Evolutionary conservation across 306 rosid species (phyloP).

Genomic region (Vigna mungo): DNA sequence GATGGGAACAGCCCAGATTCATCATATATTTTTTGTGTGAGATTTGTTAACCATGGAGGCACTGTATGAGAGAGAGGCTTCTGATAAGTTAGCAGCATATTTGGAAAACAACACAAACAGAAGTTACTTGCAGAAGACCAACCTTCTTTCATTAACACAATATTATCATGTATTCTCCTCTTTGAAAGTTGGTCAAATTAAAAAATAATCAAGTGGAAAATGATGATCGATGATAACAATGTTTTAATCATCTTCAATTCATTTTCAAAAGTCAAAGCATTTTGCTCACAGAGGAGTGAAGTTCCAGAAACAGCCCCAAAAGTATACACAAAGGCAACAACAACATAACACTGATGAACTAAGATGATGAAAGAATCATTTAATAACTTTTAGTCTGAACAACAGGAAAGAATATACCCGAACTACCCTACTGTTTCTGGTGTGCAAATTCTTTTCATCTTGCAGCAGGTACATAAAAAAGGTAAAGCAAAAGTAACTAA

Average conservation of each 20-base stretch:
- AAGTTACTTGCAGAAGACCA: neutral
- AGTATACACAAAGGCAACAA: conserved; percentile 2
- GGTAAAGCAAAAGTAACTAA: conserved; percentile 12
- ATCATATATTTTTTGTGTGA: conserved; percentile 67
- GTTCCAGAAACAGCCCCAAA: neutral
- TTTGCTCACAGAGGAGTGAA: conserved; percentile 15
- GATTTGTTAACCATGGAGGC: conserved; percentile 82
- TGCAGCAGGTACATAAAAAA: conserved; percentile 7
- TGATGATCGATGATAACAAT: conserved; percentile 6
- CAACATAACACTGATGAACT: neutral
- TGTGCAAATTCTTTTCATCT: conserved; percentile 13
- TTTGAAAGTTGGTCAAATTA: neutral
- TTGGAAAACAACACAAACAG: neutral
- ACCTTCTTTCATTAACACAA: neutral
- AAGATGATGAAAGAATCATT: conserved; percentile 14
- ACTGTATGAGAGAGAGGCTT: conserved; percentile 53
- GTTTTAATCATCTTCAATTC: conserved; percentile 22
- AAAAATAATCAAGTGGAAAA: conserved; percentile 13
- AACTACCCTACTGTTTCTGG: conserved; percentile 23
- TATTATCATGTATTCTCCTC: conserved; percentile 4
- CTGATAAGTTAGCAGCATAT: conserved; percentile 27
- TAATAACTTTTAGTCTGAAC: conserved; percentile 6
- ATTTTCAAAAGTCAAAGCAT: conserved; percentile 11
- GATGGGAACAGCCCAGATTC: conserved; percentile 71
- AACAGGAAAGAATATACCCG: conserved; percentile 1